Evolutionary conservation across 2,329 filamentous ascomycete genomes (phyloP), one percentile per base, ranked within the genome.

Genomic region (Botrytis fragariae): DNA sequence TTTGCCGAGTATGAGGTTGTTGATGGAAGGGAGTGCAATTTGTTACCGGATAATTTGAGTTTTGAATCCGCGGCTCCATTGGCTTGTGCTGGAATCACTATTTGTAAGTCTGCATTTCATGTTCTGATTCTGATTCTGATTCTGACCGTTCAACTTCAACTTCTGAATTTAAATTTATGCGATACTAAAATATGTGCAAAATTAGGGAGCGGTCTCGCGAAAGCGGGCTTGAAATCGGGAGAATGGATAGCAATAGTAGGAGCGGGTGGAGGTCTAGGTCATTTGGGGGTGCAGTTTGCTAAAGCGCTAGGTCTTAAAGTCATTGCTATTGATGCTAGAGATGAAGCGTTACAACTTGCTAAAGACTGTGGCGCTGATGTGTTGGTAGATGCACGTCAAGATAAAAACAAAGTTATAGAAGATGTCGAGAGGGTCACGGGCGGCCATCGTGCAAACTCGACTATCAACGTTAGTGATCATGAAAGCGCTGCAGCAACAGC

Each of bases 1-100:
- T 88, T 90, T 72, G 87, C 87, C 1, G 87, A 90, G 74, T 90
- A 88, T 77, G 85, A 85, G 37, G 77, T 84, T 57, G 84, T 84
- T 10, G 88, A 90, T 78, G 81, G 82, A 4, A 79, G 85, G 45
- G 83, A 80, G 64, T 83, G 84, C 8, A 86, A 84, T 4, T 79
- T 78, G 7, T 78, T 89, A 69, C 87, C 88, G 1, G 83, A 86
- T 45, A 80, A 80, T 10, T 81, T 90, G 20, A 82, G 81, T 3
- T 85, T 89, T 67, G 77, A 84, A 70, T 83, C 82, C 25, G 88
- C 87, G 22, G 88, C 87, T 63, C 88, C 88, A 7, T 80, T 90
- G 35, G 87, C 87, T 20, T 90, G 87, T 78, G 87, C 88, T 88
- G 74, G 74, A 75, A 80, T 74, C 69, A 78, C 82, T 1, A 76